Conservation (phyloP, 2,329 filamentous ascomycete species). For the Tolypocladium endophyticum region DNA sequence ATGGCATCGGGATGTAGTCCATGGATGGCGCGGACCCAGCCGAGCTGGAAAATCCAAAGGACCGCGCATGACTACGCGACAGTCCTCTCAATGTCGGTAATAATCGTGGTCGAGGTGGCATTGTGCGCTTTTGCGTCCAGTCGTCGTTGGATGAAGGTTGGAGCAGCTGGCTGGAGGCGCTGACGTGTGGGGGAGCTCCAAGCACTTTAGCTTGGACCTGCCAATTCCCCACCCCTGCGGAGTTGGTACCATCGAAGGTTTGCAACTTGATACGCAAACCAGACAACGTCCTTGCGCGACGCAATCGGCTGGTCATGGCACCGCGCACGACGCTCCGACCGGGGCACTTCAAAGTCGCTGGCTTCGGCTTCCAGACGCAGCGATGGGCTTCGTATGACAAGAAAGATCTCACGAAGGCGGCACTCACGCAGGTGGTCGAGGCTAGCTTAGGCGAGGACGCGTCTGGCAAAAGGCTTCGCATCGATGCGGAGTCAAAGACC, state of each 20-base stretch:
- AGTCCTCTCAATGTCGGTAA: slow-evolving; percentile 22
- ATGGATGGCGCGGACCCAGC: slow-evolving; percentile 16
- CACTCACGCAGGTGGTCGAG: slow-evolving; percentile 19
- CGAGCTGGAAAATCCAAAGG: slow-evolving; percentile 31
- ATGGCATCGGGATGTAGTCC: slow-evolving; percentile 44
- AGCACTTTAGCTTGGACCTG: background rate
- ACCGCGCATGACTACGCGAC: slow-evolving; percentile 23
- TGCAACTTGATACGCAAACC: background rate
- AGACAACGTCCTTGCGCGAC: slow-evolving; percentile 9
- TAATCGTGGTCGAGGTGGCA: slow-evolving; percentile 19
- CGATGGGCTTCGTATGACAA: slow-evolving; percentile 24
- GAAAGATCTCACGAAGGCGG: slow-evolving; percentile 15
- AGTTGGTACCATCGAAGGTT: background rate
- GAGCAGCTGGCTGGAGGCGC: background rate
- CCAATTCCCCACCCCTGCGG: background rate
- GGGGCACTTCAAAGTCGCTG: slow-evolving; percentile 3
- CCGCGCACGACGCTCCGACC: slow-evolving; percentile 11
- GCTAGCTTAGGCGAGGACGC: slow-evolving; percentile 18
- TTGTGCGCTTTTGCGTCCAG: slow-evolving; percentile 4
- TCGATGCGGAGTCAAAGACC: slow-evolving; percentile 30
- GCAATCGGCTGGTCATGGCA: slow-evolving; percentile 14
- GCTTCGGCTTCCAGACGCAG: slow-evolving; percentile 5
- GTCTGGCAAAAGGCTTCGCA: slow-evolving; percentile 16
- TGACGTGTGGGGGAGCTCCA: background rate
- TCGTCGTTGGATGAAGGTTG: background rate